Evolutionary conservation across 257 asterid species (phyloP).

Genomic region (Gynochthodes officinalis): DNA sequence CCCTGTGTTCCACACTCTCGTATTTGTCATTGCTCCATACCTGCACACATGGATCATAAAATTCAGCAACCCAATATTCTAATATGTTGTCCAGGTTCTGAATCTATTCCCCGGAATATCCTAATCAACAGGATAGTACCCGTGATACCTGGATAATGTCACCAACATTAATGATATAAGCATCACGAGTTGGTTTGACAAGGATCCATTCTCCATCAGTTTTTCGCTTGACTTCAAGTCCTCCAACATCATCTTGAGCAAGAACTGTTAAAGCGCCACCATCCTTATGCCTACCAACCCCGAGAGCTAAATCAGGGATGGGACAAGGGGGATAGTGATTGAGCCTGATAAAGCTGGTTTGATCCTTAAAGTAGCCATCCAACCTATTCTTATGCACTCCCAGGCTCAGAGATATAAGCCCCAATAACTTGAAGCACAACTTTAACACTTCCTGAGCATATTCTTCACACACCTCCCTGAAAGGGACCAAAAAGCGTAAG

Average conservation of each 20-base stretch:
- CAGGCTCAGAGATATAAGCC: conserved; percentile 53
- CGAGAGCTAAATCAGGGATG: conserved; percentile 58
- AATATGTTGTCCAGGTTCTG: no score
- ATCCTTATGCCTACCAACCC: conserved; percentile 11
- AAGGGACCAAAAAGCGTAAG: no score
- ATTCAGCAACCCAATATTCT: no score
- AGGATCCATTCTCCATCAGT: conserved; percentile 68
- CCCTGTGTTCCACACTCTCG: conserved; percentile 78
- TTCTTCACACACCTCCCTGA: conserved; percentile 55
- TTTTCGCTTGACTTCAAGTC: conserved; percentile 68
- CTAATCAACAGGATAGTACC: no score
- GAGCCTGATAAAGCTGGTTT: conserved; percentile 53
- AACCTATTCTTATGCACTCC: conserved; percentile 43
- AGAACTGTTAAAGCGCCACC: no score
- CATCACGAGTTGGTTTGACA: conserved; percentile 59
- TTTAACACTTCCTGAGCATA: conserved; percentile 46
- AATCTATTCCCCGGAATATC: no score
- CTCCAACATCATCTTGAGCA: conserved; percentile 61
- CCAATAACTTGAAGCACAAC: conserved; percentile 45
- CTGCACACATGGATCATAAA: conserved; percentile 19
- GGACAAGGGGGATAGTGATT: conserved; percentile 73
- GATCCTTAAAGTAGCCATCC: conserved; percentile 44
- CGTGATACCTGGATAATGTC: conserved; percentile 65
- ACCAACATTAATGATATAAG: conserved; percentile 62
- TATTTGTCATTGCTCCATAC: conserved; percentile 74